These are phyloP conservation scores for Eucommia ulmoides DNA, from an alignment of 257 asterid species.

Conservation along the genomic window DNA sequence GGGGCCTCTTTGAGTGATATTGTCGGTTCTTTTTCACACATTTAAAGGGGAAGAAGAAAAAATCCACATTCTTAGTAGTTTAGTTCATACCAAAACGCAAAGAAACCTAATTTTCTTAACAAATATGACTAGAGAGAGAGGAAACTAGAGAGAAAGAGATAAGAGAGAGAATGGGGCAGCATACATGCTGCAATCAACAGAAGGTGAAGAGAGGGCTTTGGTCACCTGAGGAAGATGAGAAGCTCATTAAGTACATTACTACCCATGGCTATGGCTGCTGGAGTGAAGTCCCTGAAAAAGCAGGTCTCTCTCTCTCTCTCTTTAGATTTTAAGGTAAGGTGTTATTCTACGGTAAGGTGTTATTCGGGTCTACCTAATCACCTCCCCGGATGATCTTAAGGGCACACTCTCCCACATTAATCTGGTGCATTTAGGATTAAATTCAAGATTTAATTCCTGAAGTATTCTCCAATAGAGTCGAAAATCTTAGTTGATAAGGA, in stretches of 20 bases:
- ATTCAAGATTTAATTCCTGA: too few species aligned
- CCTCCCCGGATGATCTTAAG: neutral
- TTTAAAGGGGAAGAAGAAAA: conserved; percentile 1
- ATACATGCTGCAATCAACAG: neutral
- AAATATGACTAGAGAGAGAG: too few species aligned
- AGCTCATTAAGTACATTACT: neutral
- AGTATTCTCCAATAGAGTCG: neutral
- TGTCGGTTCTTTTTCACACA: conserved; percentile 33
- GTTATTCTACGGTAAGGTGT: too few species aligned
- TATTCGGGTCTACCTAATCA: too few species aligned
- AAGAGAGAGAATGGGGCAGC: neutral
- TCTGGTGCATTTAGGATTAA: neutral
- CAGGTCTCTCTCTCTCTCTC: neutral
- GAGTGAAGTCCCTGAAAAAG: neutral
- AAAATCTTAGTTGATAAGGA: too few species aligned
- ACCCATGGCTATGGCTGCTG: neutral
- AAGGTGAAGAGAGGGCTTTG: conserved; percentile 2
- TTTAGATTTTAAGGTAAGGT: neutral
- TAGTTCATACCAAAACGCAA: too few species aligned
- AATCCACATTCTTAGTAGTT: too few species aligned
- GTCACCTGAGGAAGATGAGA: conserved; percentile 1
- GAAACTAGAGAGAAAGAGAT: too few species aligned
- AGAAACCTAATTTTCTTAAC: too few species aligned
- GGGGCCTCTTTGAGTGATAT: conserved; percentile 16
- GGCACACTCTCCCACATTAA: neutral